These are phyloP conservation scores for Aquilaria sinensis DNA, from an alignment of 345 rosid genomes.

Conservation along the genomic window DNA sequence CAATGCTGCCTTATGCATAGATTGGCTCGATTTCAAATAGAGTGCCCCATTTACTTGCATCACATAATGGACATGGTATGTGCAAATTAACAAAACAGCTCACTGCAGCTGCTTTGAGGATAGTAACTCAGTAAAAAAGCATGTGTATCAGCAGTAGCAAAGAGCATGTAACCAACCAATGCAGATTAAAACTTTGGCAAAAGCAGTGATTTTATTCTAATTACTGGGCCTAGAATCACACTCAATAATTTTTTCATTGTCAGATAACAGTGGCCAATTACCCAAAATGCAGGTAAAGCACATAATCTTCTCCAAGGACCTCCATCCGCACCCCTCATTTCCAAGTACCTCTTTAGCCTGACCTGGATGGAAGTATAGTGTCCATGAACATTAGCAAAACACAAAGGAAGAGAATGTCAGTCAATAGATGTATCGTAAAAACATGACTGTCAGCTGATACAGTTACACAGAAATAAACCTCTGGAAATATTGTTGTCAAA, in stretches of 20 bases:
- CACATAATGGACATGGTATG: too few relatives aligned
- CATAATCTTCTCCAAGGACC: slow-evolving; percentile 98
- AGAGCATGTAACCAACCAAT: too few relatives aligned
- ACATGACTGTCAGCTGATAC: background rate
- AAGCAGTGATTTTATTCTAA: too few relatives aligned
- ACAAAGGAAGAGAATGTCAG: background rate
- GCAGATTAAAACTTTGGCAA: too few relatives aligned
- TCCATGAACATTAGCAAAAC: slow-evolving; percentile 2
- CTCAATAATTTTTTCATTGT: slow-evolving; percentile 3
- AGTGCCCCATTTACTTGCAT: too few relatives aligned
- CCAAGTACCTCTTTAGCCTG: slow-evolving; percentile 93
- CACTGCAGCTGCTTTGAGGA: too few relatives aligned
- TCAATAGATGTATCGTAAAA: background rate
- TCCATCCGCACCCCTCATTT: slow-evolving; percentile 99
- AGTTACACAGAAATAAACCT: slow-evolving; percentile 41
- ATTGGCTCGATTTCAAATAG: too few relatives aligned
- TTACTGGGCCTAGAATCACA: background rate
- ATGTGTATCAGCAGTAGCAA: too few relatives aligned
- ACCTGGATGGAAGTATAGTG: slow-evolving; percentile 42
- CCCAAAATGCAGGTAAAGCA: slow-evolving; percentile 99
- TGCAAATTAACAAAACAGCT: too few relatives aligned
- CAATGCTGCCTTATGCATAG: too few relatives aligned
- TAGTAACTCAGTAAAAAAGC: too few relatives aligned
- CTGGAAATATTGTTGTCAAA: slow-evolving; percentile 94
- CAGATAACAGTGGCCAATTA: slow-evolving; percentile 23